phyloP scores from a whole-genome alignment of 768 basidiomycete species.

The Guyanaporus albipodus region DNA sequence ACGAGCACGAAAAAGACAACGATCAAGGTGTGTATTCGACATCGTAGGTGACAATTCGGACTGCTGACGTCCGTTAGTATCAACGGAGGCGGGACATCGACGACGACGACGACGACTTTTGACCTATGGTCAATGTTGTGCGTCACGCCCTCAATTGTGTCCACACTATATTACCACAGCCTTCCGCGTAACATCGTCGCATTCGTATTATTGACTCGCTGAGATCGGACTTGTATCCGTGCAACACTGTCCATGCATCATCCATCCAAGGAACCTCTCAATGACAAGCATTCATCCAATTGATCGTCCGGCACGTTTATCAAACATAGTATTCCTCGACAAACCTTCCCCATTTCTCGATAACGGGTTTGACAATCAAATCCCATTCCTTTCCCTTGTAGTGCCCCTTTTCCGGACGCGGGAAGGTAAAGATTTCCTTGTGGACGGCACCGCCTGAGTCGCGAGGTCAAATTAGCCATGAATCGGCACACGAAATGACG shows the following conservation, averaged over 20 bases:
- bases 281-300: not conserved
- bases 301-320: conserved; percentile 4
- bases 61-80: conserved; percentile 37
- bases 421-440: conserved; percentile 78
- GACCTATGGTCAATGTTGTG: not conserved
- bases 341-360: conserved; percentile 75
- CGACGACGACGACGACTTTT: conserved; percentile 61
- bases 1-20: conserved; percentile 51
- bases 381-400: conserved; percentile 74
- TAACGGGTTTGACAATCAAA: conserved; percentile 64
- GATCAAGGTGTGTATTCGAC: conserved; percentile 45
- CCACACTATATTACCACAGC: not conserved
- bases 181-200: not conserved
- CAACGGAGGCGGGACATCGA: conserved; percentile 64
- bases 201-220: not conserved
- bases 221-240: not conserved
- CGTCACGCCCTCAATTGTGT: too few species aligned
- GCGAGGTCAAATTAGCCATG: conserved; percentile 8
- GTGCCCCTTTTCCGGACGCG: conserved; percentile 46
- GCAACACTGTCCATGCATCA: not conserved
- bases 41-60: not conserved
- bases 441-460: conserved; percentile 53
- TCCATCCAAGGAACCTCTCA: not conserved
- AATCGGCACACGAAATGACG: not conserved
- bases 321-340: conserved; percentile 35